phyloP scores from a whole-genome alignment of 768 basidiomycete genomes.

The Amanita molliuscula region DNA sequence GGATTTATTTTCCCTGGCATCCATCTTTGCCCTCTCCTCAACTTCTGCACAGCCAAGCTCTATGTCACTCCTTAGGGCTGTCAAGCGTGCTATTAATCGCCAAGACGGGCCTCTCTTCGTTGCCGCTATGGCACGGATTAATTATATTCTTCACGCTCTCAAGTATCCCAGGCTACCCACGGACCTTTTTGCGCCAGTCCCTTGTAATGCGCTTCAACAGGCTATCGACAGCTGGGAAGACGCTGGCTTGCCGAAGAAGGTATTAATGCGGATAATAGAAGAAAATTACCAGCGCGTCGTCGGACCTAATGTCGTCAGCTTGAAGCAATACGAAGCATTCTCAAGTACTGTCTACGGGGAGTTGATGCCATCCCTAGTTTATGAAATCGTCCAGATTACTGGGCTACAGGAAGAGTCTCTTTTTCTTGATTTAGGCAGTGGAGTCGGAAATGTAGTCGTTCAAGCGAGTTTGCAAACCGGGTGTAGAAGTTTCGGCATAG shows the following conservation, averaged over 20 bases:
- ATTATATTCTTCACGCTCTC: constrained; percentile 45
- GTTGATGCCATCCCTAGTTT: constrained; percentile 73
- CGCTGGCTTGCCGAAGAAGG: constrained; percentile 47
- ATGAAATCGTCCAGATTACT: constrained; percentile 53
- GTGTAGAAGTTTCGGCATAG: constrained; percentile 68
- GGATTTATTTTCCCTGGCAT: constrained; percentile 20
- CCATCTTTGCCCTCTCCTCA: constrained; percentile 17
- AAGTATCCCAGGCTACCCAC: constrained; percentile 55
- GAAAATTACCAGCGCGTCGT: constrained; percentile 93
- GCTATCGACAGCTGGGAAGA: constrained; percentile 39
- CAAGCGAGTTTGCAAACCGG: constrained; percentile 78
- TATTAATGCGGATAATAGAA: constrained; percentile 70
- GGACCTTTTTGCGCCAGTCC: constrained; percentile 35
- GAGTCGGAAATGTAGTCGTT: constrained; percentile 77
- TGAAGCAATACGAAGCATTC: constrained; percentile 77
- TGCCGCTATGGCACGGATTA: constrained; percentile 49
- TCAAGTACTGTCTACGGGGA: constrained; percentile 86
- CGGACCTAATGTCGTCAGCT: constrained; percentile 75
- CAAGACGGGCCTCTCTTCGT: constrained; percentile 69
- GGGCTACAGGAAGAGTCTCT: constrained; percentile 48
- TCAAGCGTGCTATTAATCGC: constrained; percentile 61
- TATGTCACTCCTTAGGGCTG: constrained; percentile 35
- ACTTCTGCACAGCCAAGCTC: constrained; percentile 15
- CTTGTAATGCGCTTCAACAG: constrained; percentile 38
- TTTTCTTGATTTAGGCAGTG: constrained; percentile 80